phyloP scores from a whole-genome alignment of 768 basidiomycete species.

The Lyophyllum atratum region DNA sequence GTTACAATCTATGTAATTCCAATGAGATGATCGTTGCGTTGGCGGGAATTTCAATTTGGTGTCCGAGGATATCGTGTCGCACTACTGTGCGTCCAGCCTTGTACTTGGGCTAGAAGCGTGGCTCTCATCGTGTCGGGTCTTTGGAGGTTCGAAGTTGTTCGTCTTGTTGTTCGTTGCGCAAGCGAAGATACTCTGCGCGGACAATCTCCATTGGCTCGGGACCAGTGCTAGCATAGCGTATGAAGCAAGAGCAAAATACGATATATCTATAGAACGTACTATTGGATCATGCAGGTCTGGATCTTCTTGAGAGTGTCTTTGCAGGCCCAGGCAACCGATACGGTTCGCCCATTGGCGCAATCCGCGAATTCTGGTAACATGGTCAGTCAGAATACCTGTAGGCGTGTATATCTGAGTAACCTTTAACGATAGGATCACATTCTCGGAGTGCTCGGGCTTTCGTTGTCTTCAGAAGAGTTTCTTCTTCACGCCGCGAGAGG shows the following conservation, averaged over 20 bases:
- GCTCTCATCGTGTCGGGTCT: background rate
- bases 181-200: conserved; percentile 70
- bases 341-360: conserved; percentile 78
- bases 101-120: background rate
- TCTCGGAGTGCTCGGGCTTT: conserved; percentile 79
- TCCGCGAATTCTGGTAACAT: conserved; percentile 69
- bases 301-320: conserved; percentile 65
- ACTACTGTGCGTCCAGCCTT: background rate
- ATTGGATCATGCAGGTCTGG: conserved; percentile 79
- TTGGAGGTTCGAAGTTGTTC: conserved; percentile 9
- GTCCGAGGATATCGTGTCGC: background rate
- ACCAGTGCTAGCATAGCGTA: conserved; percentile 53
- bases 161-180: conserved; percentile 48
- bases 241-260: background rate
- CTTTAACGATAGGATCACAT: conserved; percentile 77
- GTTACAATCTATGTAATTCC: too few relatives aligned
- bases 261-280: conserved; percentile 56
- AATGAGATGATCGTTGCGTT: too few relatives aligned
- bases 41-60: too few relatives aligned
- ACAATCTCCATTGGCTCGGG: conserved; percentile 74
- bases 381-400: background rate
- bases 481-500: conserved; percentile 86
- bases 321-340: conserved; percentile 88
- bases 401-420: conserved; percentile 37
- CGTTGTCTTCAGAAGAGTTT: conserved; percentile 78